These are phyloP conservation scores for Stagonosporopsis vannaccii DNA, from an alignment of 2,329 filamentous ascomycete genomes.

Conservation along the genomic window DNA sequence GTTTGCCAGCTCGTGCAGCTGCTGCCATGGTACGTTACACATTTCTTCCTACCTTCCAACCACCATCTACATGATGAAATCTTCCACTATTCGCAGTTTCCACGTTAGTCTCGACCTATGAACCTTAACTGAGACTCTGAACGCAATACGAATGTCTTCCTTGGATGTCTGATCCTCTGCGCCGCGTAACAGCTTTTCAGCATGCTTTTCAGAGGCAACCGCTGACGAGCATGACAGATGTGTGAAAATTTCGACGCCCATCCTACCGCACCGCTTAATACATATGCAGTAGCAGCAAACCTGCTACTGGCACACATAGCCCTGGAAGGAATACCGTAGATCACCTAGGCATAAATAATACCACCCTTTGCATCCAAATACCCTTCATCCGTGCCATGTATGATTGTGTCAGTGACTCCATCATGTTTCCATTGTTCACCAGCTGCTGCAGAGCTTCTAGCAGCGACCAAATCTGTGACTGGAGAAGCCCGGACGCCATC, in stretches of 20 bases:
- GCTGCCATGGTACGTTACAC: conserved; percentile 7
- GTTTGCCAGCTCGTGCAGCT: neutral
- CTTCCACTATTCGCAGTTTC: conserved; percentile 87
- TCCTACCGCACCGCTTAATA: neutral
- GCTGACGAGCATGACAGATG: conserved; percentile 31
- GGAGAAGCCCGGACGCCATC: neutral
- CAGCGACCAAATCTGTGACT: neutral
- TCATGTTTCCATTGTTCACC: no score
- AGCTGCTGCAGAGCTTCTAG: neutral
- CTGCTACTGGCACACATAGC: no score
- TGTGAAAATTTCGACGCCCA: neutral
- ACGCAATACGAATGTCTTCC: conserved; percentile 58
- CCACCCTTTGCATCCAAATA: neutral
- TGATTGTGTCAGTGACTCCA: neutral
- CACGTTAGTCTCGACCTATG: conserved; percentile 72
- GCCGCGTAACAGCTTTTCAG: conserved; percentile 15
- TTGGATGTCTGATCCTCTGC: conserved; percentile 73
- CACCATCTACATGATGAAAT: conserved; percentile 69
- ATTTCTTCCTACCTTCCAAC: conserved; percentile 17
- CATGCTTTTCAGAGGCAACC: conserved; percentile 6
- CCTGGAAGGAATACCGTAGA: neutral
- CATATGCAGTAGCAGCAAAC: no score
- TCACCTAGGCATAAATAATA: neutral
- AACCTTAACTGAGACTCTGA: conserved; percentile 62
- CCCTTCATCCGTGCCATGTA: neutral